Conservation (phyloP, 768 basidiomycete species). For the Mycena venus region DNA sequence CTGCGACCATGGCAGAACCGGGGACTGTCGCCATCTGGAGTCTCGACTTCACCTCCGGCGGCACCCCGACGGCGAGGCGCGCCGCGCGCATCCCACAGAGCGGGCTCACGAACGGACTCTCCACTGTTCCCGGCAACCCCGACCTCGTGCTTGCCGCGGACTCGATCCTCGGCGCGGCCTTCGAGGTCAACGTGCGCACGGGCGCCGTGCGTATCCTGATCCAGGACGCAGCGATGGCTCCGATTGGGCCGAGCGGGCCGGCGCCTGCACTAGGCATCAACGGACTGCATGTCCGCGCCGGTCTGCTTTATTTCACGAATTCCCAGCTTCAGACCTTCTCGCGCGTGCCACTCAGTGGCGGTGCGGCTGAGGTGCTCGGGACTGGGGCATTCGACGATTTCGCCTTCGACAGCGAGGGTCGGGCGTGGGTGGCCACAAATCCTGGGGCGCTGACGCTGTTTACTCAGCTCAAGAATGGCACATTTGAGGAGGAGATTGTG, state of each 20-base stretch:
- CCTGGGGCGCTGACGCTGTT: constrained; percentile 10
- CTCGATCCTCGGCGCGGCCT: constrained; percentile 15
- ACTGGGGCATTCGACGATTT: constrained; percentile 18
- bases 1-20: constrained; percentile 4
- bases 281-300: constrained; percentile 19
- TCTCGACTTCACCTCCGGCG: constrained; percentile 9
- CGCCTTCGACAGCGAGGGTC: constrained; percentile 14
- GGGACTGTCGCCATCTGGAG: constrained; percentile 23
- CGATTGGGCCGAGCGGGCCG: background rate
- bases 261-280: constrained; percentile 7
- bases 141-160: constrained; percentile 28
- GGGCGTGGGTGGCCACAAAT: constrained; percentile 17
- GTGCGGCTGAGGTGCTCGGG: constrained; percentile 16
- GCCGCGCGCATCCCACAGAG: constrained; percentile 5
- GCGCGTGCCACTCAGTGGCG: constrained; percentile 19
- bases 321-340: constrained; percentile 9
- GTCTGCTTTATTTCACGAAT: constrained; percentile 20
- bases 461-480: constrained; percentile 12
- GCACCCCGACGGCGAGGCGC: constrained; percentile 3
- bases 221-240: constrained; percentile 11
- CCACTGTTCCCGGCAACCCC: constrained; percentile 17
- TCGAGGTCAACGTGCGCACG: constrained; percentile 21
- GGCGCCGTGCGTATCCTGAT: constrained; percentile 14
- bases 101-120: constrained; percentile 17
- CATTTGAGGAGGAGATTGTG: constrained; percentile 7